Percentiles rank a stretch among this genome's conserved stretches.
Evolutionary conservation across 441 rosid genomes (phyloP).

Genomic region (Codiaeum variegatum): DNA sequence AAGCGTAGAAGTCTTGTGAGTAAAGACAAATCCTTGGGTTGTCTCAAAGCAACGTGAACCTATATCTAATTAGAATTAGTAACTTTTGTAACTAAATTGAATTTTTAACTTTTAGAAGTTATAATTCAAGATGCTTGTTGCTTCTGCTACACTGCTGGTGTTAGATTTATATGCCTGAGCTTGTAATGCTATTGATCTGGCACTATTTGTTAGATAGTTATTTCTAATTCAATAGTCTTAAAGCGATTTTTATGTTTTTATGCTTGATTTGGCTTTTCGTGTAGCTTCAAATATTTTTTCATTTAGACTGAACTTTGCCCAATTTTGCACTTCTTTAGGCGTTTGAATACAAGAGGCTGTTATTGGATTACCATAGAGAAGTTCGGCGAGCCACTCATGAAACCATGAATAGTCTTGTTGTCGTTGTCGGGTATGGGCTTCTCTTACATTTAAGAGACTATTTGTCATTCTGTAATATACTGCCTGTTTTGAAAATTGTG

Average conservation of each 20-base stretch:
- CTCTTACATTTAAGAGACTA: neutral
- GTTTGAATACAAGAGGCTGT: constrained; percentile 83
- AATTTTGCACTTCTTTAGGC: constrained; percentile 41
- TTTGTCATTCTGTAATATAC: constrained; percentile 8
- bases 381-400: constrained; percentile 93
- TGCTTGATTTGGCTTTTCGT: constrained; percentile 15
- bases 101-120: neutral
- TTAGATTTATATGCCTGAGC: neutral
- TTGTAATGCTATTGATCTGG: neutral
- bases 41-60: neutral
- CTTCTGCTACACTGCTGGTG: neutral
- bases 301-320: constrained; percentile 14
- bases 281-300: constrained; percentile 12
- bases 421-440: constrained; percentile 64
- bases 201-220: neutral
- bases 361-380: constrained; percentile 89
- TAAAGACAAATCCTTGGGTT: neutral
- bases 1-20: neutral
- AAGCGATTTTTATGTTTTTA: neutral
- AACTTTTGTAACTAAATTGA: neutral
- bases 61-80: neutral
- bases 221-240: neutral
- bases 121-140: neutral
- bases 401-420: constrained; percentile 71
- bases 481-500: constrained; percentile 2